A percentile compares a stretch with the other conserved stretches of the same genome.
These are phyloP conservation scores for Pilobolus umbonatus DNA, from an alignment of 192 early-diverging fungal species.

Conservation along the genomic window DNA sequence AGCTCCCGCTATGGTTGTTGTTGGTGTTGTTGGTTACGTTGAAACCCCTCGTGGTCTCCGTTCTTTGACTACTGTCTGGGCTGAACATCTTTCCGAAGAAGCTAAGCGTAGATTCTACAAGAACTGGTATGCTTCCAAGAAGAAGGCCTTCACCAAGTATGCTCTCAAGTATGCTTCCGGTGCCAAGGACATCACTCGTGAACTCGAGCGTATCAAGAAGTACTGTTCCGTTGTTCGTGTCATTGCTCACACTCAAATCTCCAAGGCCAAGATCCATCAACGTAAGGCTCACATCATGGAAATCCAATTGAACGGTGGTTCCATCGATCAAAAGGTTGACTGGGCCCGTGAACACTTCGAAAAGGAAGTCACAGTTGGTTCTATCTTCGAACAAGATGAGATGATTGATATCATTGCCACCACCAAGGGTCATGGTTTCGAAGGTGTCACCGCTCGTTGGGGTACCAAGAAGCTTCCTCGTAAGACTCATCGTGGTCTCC, in stretches of 20 bases:
- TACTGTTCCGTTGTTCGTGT: conserved; percentile 98
- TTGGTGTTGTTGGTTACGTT: conserved; percentile 99
- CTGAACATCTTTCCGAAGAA: conserved; percentile 97
- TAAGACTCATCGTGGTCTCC: conserved; percentile 99
- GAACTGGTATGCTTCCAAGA: conserved; percentile 99
- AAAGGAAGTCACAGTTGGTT: conserved; percentile 84
- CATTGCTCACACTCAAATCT: conserved; percentile 97
- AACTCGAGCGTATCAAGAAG: conserved; percentile 99
- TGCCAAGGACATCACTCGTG: conserved; percentile 83
- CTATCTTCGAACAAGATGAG: conserved; percentile 98
- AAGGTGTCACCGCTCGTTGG: conserved; percentile 99
- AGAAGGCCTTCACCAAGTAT: conserved; percentile 99
- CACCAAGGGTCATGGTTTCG: conserved; percentile 99
- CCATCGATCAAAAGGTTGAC: conserved; percentile 94
- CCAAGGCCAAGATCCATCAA: conserved; percentile 91
- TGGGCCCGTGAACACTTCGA: conserved; percentile 98
- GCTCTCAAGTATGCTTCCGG: conserved; percentile 93
- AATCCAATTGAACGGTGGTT: conserved; percentile 99
- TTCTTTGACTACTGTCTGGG: conserved; percentile 99
- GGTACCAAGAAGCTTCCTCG: conserved; percentile 99
- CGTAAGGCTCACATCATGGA: conserved; percentile 99
- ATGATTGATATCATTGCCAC: conserved; percentile 98
- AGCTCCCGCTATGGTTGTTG: conserved; percentile 94
- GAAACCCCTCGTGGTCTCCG: conserved; percentile 98
- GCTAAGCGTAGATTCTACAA: conserved; percentile 99